Base-by-base conservation (phyloP, 371 early-diverging fungal species). In the Blakeslea trispora region DNA sequence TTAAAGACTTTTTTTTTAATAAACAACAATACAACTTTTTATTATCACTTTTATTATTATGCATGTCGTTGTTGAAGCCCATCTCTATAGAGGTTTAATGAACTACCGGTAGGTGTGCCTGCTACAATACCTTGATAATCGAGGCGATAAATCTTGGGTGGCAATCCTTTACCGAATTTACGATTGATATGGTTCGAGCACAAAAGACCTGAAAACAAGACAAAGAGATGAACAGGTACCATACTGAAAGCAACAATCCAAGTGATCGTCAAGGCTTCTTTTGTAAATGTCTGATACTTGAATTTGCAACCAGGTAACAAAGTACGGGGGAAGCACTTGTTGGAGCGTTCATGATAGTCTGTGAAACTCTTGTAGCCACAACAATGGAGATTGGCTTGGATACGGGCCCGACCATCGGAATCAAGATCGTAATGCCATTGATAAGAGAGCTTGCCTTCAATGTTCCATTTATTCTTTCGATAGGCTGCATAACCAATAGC, bases 151-250 rank as follows among this genome's bases (percentile, higher is more conserved):
- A 79, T 64, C 46, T 79, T 79, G 9, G 80, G 80, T 1, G 80
- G 80, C 13, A 79, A 50, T 3, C 69, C 66, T 45, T 79, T 79
- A 22, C 77, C 77, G 31, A 79, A 79, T 41, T 66, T 67, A 44
- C 74, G 74, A 28, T 84, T 81, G 48, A 84, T 69, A 45, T 84
- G 85, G 45, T 84, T 82, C 9, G 83, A 74, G 47, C 85, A 84
- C 10, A 84, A 55, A 15, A 84, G 55, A 0, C 72, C 83, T 0
- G 77, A 68, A 19, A 81, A 53, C 54, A 84, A 52, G 13, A 82
- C 74, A 34, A 81, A 60, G 15, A 84, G 43, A 57, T 81, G 81
- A 22, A 75, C 24, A 9, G 79, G 77, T 5, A 84, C 55, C 24
- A 79, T 47, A 0, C 72, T 63, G 45, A 84, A 84, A 0, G 85